These are phyloP conservation scores for Cyberlindnera bimundalis DNA, from an alignment of 805 yeast species.

Conservation along the genomic window DNA sequence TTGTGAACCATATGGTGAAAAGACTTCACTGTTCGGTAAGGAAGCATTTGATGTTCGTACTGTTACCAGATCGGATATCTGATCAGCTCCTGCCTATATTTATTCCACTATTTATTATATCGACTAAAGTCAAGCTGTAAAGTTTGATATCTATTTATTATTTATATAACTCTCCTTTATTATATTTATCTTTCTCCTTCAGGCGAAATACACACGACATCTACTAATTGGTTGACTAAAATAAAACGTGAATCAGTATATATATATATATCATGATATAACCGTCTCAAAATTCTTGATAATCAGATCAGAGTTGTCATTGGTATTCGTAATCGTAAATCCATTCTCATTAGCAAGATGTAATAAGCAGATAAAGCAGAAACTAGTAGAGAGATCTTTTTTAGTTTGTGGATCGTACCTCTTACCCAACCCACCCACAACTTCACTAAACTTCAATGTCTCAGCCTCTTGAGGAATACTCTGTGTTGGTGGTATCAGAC, in stretches of 20 bases:
- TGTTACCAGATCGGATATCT: constrained; percentile 72
- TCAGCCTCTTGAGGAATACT: constrained; percentile 3
- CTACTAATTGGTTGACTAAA: too few relatives aligned
- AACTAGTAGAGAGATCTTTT: constrained; percentile 72
- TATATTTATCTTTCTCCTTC: background rate
- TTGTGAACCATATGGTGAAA: constrained; percentile 77
- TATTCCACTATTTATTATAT: constrained; percentile 2
- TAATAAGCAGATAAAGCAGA: too few relatives aligned
- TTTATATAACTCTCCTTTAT: background rate
- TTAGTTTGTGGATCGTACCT: constrained; percentile 53
- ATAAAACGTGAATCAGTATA: too few relatives aligned
- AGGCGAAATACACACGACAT: background rate
- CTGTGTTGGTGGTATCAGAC: constrained; percentile 4
- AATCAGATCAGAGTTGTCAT: constrained; percentile 23
- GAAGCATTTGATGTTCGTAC: constrained; percentile 69
- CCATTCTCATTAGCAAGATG: constrained; percentile 75
- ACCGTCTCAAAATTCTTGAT: constrained; percentile 7
- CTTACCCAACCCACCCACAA: constrained; percentile 46
- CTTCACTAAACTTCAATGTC: constrained; percentile 37
- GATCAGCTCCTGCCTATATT: background rate
- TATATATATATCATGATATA: background rate
- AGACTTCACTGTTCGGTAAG: constrained; percentile 53
- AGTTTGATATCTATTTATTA: constrained; percentile 1
- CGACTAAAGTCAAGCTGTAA: background rate
- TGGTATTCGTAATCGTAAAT: constrained; percentile 46